A percentile compares a stretch with the other conserved stretches of the same genome.
phyloP scores from a whole-genome alignment of 2,329 filamentous ascomycete genomes.

The Aspergillus uvarum region DNA sequence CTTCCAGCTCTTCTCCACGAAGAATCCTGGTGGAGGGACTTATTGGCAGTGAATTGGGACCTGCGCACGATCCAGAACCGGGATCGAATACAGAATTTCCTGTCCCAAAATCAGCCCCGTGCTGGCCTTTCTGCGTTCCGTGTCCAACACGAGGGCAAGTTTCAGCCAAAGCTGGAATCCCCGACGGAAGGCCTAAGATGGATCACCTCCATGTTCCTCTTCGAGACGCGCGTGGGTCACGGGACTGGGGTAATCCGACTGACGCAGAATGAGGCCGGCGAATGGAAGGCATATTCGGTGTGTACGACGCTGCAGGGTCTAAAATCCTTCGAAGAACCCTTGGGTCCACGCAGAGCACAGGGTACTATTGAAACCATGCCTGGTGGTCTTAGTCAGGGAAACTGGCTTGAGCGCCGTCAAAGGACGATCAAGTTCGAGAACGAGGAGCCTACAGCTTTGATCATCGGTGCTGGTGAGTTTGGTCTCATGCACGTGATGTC shows the following conservation, averaged over 20 bases:
- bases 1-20: slow-evolving; percentile 32
- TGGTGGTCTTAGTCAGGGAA: slow-evolving; percentile 32
- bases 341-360: slow-evolving; percentile 31
- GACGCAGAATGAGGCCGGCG: slow-evolving; percentile 27
- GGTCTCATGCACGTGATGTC: background rate
- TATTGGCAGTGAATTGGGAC: slow-evolving; percentile 43
- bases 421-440: slow-evolving; percentile 35
- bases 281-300: slow-evolving; percentile 42
- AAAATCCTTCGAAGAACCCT: slow-evolving; percentile 35
- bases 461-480: slow-evolving; percentile 42
- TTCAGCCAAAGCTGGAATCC: slow-evolving; percentile 29
- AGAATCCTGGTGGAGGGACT: slow-evolving; percentile 46
- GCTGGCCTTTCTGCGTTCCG: slow-evolving; percentile 31
- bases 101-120: slow-evolving; percentile 27
- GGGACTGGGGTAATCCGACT: slow-evolving; percentile 41
- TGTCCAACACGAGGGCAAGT: slow-evolving; percentile 35
- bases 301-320: slow-evolving; percentile 42
- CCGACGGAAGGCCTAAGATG: slow-evolving; percentile 33
- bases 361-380: slow-evolving; percentile 38
- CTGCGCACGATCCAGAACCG: slow-evolving; percentile 36
- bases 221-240: slow-evolving; percentile 38
- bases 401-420: slow-evolving; percentile 39
- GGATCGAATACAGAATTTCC: slow-evolving; percentile 32
- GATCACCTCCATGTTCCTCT: slow-evolving; percentile 43
- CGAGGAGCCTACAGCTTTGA: slow-evolving; percentile 41